Percentiles rank a stretch among this genome's conserved stretches.
Conservation (phyloP, 140 eudicot genomes). For the Flaveria floridana region DNA sequence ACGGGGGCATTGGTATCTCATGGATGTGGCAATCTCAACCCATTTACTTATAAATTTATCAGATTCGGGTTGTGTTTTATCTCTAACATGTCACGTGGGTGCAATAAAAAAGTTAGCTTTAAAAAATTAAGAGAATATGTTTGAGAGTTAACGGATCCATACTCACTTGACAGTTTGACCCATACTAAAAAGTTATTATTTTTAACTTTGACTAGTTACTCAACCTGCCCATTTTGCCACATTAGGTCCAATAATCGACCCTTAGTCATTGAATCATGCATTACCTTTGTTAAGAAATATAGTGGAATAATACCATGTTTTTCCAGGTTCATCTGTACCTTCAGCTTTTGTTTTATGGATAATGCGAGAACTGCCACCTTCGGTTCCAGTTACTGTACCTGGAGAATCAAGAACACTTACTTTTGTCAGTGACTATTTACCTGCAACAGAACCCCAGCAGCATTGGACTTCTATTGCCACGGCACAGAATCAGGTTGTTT, state of each 20-base stretch:
- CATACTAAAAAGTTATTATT: neutral
- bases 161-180: neutral
- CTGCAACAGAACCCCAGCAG: conserved; percentile 44
- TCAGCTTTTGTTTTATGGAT: conserved; percentile 81
- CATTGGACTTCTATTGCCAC: conserved; percentile 72
- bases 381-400: conserved; percentile 31
- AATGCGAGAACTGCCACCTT: conserved; percentile 91
- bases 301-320: neutral
- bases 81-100: neutral
- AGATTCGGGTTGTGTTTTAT: neutral
- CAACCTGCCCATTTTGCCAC: neutral
- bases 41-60: neutral
- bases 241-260: neutral
- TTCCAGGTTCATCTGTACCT: conserved; percentile 86
- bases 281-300: conserved; percentile 5
- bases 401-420: conserved; percentile 69
- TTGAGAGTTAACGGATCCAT: neutral
- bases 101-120: neutral
- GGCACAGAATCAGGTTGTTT: conserved; percentile 79
- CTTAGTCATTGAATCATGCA: neutral
- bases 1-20: neutral
- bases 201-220: neutral
- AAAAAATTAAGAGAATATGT: neutral
- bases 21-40: neutral
- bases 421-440: conserved; percentile 55